Evolutionary conservation across 1,139 yeast species (phyloP).

Genomic region (Hyphopichia khmerensis): DNA sequence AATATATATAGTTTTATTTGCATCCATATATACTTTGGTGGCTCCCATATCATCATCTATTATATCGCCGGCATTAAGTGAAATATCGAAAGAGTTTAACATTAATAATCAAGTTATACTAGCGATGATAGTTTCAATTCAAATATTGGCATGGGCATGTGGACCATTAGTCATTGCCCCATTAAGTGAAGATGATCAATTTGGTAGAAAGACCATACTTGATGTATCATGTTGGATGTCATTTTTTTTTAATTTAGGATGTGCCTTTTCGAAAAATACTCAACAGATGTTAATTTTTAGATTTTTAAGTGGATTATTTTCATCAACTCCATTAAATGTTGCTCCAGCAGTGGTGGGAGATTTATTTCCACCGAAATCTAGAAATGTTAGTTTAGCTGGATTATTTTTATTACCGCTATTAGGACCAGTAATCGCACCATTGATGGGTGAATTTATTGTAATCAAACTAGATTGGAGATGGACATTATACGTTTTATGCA

Average conservation of each 20-base stretch:
- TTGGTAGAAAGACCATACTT: constrained; percentile 42
- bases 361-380: constrained; percentile 35
- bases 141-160: constrained; percentile 47
- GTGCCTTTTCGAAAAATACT: constrained; percentile 40
- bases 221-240: constrained; percentile 38
- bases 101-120: constrained; percentile 28
- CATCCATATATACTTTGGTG: constrained; percentile 42
- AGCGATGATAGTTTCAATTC: constrained; percentile 45
- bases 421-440: constrained; percentile 66
- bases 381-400: constrained; percentile 43
- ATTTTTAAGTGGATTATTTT: constrained; percentile 40
- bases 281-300: constrained; percentile 41
- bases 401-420: constrained; percentile 45
- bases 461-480: constrained; percentile 45
- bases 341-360: constrained; percentile 45
- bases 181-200: constrained; percentile 40
- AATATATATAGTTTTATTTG: constrained; percentile 29
- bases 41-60: constrained; percentile 50
- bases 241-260: constrained; percentile 37
- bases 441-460: constrained; percentile 56
- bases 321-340: constrained; percentile 44
- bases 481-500: constrained; percentile 43
- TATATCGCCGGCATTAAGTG: constrained; percentile 42
- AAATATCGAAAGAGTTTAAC: constrained; percentile 32
- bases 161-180: constrained; percentile 48